Evolutionary conservation across 2,329 filamentous ascomycete species (phyloP).

Genomic region (Stagonosporopsis cucurbitacearum): DNA sequence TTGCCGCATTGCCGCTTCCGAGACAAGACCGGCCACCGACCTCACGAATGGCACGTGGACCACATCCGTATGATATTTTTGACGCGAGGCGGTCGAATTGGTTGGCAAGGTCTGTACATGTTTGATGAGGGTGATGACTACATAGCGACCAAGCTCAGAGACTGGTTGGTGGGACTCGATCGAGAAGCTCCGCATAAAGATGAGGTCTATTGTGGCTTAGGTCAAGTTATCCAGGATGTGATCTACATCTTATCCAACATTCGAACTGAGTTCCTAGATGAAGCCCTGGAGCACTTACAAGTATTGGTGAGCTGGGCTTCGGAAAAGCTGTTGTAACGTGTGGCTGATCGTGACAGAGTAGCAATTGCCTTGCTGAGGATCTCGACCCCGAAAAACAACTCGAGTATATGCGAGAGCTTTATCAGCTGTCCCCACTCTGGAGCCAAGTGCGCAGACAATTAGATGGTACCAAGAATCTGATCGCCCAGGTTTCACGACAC

Average conservation of each 20-base stretch:
- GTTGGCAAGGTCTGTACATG: constrained; percentile 9
- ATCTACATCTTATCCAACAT: constrained; percentile 6
- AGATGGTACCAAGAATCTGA: constrained; percentile 10
- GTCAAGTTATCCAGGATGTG: constrained; percentile 12
- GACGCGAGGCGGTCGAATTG: no score
- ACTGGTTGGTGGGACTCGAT: constrained; percentile 3
- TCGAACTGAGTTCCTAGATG: constrained; percentile 12
- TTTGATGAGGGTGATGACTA: constrained; percentile 10
- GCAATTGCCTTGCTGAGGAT: constrained; percentile 13
- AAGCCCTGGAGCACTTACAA: constrained; percentile 13
- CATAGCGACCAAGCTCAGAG: constrained; percentile 2
- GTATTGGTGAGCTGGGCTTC: constrained; percentile 1
- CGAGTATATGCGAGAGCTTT: constrained; percentile 15
- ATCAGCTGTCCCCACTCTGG: constrained; percentile 20
- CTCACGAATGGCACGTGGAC: constrained; percentile 4
- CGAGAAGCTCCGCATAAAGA: background rate
- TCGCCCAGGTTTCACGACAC: constrained; percentile 15
- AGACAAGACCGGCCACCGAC: background rate
- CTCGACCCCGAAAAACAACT: constrained; percentile 14
- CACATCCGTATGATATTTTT: constrained; percentile 6
- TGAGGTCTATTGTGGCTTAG: constrained; percentile 9
- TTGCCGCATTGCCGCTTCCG: background rate
- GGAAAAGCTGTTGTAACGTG: background rate
- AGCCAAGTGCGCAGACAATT: constrained; percentile 15
- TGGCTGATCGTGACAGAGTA: constrained; percentile 8